Evolutionary conservation across 768 basidiomycete genomes (phyloP), one percentile per base, ranked within the genome.

Genomic region (Collybia mongolica): DNA sequence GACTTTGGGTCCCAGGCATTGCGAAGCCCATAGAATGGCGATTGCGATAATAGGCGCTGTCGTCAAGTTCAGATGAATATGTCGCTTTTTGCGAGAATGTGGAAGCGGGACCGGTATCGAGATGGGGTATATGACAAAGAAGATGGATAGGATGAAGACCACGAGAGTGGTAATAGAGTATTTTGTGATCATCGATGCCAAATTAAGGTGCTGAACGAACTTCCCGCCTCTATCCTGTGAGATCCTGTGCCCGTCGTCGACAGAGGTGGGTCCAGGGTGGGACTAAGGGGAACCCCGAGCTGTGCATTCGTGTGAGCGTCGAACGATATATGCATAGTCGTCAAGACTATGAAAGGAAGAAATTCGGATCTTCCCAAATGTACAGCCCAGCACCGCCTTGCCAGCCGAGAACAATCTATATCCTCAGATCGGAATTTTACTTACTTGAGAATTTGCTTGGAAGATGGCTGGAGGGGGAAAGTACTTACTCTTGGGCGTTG

Each of bases 11-110:
- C 73, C 77, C 5, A 83, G 58, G 53, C 81, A 83, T 55, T 81
- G 79, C 0, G 79, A 64, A 2, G 81, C 80, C 81, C 79, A 81
- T 15, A 82, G 59, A 26, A 82, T 60, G 1, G 72, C 70, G 20
- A 83, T 80, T 9, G 77, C 72, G 42, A 77, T 57, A 18, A 81
- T 79, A 0, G 81, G 81, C 1, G 80, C 77, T 2, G 79, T 80
- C 1, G 74, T 78, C 36, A 83, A 72, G 58, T 81, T 73, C 39
- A 83, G 60, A 8, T 65, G 68, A 17, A 79, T 58, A 41, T 15
- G 35, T 23, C 58, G 64, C 51, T 56, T 67, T 28, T 51, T 58
- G 1, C 69, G 65, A 46, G 72, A 40, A 39, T 65, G 56, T 1
- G 63, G 69, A 2, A 72, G 56, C 5, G 57, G 64, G 0, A 73